phyloP scores from a whole-genome alignment of 1,139 yeast genomes.

The Suhomyces guaymorum region DNA sequence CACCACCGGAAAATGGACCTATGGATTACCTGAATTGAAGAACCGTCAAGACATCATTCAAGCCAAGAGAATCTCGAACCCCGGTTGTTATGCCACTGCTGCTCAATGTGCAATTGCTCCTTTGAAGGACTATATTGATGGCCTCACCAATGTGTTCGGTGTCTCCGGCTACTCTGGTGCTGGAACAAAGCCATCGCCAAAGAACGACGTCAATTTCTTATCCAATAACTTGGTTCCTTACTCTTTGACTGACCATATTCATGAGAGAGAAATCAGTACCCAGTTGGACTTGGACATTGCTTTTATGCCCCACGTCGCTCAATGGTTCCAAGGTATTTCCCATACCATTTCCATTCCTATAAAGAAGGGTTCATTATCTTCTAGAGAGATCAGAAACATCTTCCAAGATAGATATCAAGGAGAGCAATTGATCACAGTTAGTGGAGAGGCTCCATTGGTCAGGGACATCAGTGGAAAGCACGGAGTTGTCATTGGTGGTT shows the following conservation, averaged over 20 bases:
- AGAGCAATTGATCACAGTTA: constrained; percentile 79
- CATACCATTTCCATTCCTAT: constrained; percentile 91
- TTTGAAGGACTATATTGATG: constrained; percentile 58
- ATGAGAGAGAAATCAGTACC: constrained; percentile 85
- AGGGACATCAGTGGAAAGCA: constrained; percentile 91
- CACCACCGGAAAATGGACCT: constrained; percentile 81
- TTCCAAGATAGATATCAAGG: constrained; percentile 88
- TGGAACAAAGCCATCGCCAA: constrained; percentile 97
- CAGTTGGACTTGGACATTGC: constrained; percentile 81
- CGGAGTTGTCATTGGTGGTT: constrained; percentile 93
- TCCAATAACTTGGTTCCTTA: constrained; percentile 89
- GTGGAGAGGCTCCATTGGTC: constrained; percentile 91
- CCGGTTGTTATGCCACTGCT: constrained; percentile 98
- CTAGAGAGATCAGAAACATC: constrained; percentile 79
- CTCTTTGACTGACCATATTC: constrained; percentile 93
- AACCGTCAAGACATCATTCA: constrained; percentile 63
- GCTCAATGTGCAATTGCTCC: constrained; percentile 95
- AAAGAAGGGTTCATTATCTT: constrained; percentile 63
- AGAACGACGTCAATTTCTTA: constrained; percentile 77
- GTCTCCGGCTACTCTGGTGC: constrained; percentile 99
- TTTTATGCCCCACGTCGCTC: constrained; percentile 96
- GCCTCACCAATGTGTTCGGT: constrained; percentile 86
- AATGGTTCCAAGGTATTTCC: constrained; percentile 98
- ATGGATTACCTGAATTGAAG: constrained; percentile 86
- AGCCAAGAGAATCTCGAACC: constrained; percentile 90